Evolutionary conservation across 1,139 yeast species (phyloP).

Genomic region (Pichia sp.): DNA sequence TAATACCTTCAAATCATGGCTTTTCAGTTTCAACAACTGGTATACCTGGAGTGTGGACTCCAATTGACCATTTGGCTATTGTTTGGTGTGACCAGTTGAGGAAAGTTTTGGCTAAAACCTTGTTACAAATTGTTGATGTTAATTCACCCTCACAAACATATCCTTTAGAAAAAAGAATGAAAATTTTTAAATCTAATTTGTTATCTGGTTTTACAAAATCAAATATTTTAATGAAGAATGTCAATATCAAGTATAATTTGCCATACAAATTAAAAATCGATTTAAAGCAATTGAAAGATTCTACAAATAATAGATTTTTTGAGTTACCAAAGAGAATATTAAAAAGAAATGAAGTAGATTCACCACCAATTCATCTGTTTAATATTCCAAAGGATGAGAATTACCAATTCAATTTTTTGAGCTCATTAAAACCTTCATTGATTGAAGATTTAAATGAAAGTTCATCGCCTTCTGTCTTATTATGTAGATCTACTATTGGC

Average conservation of each 20-base stretch:
- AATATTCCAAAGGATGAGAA: constrained; percentile 28
- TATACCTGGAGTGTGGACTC: constrained; percentile 89
- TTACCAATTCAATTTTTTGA: constrained; percentile 26
- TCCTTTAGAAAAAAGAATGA: constrained; percentile 50
- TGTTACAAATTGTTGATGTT: constrained; percentile 54
- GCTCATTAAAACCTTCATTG: constrained; percentile 25
- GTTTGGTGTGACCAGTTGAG: constrained; percentile 96
- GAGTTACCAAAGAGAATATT: constrained; percentile 21
- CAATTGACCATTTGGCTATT: constrained; percentile 90
- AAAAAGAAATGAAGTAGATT: constrained; percentile 17
- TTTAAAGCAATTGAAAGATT: constrained; percentile 26
- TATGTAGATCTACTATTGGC: constrained; percentile 22
- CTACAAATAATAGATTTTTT: constrained; percentile 26
- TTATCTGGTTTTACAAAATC: constrained; percentile 44
- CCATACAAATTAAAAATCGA: constrained; percentile 32
- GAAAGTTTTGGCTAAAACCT: constrained; percentile 48
- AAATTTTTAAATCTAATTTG: constrained; percentile 42
- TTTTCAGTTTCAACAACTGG: constrained; percentile 81
- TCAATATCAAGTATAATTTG: constrained; percentile 27
- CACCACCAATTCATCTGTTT: constrained; percentile 30
- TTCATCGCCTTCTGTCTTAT: constrained; percentile 24
- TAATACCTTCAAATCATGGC: constrained; percentile 71
- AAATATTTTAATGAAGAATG: constrained; percentile 9
- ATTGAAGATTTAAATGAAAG: constrained; percentile 19
- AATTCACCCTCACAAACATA: constrained; percentile 40